phyloP scores from a whole-genome alignment of 1,284 basidiomycete species.

The Thecaphora frezii region DNA sequence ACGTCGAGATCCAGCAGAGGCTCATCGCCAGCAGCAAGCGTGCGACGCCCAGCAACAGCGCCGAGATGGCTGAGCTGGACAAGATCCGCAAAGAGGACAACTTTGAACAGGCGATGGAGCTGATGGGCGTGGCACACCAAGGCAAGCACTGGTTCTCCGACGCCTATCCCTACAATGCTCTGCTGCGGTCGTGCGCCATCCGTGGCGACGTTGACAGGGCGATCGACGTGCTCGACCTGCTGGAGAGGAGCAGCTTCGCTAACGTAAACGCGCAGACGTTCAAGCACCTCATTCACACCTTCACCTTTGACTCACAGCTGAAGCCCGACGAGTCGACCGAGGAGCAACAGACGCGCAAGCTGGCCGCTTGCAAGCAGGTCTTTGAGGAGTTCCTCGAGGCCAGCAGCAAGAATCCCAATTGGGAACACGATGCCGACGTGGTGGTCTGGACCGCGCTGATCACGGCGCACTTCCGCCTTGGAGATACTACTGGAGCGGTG shows the following conservation, averaged over 20 bases:
- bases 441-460: constrained; percentile 76
- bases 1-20: constrained; percentile 67
- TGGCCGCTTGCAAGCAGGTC: constrained; percentile 68
- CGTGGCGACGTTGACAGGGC: constrained; percentile 70
- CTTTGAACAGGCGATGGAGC: constrained; percentile 63
- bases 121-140: constrained; percentile 63
- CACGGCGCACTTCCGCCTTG: constrained; percentile 71
- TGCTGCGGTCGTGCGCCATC: constrained; percentile 70
- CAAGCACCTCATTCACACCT: constrained; percentile 66
- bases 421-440: constrained; percentile 53
- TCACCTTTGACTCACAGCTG: constrained; percentile 28
- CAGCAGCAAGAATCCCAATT: constrained; percentile 54
- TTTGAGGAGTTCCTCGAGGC: constrained; percentile 68
- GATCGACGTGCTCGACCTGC: constrained; percentile 69
- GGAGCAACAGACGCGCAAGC: constrained; percentile 66
- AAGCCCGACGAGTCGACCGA: constrained; percentile 52
- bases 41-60: not conserved
- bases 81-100: constrained; percentile 57
- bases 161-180: constrained; percentile 63
- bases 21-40: constrained; percentile 40
- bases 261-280: constrained; percentile 64
- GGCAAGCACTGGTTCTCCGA: constrained; percentile 58
- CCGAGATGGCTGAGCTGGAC: constrained; percentile 9
- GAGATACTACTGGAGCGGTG: constrained; percentile 69
- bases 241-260: constrained; percentile 65